Conservation (phyloP, 768 basidiomycete genomes). For the Lepiota subincarnata region DNA sequence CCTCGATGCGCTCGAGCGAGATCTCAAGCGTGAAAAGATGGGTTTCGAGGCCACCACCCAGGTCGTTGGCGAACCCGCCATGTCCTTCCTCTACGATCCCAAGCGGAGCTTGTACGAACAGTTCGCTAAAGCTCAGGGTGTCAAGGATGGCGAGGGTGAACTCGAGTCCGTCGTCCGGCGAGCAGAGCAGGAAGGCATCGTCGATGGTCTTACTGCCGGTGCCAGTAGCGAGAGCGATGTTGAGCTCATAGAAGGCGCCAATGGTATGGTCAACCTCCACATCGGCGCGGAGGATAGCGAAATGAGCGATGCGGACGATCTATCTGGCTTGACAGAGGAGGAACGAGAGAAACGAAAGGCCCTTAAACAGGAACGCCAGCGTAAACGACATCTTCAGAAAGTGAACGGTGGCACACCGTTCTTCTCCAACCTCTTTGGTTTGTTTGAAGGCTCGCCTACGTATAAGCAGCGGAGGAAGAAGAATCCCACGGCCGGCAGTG, state of each 20-base stretch:
- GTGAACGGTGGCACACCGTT: constrained; percentile 4
- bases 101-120: constrained; percentile 86
- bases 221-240: constrained; percentile 18
- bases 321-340: constrained; percentile 74
- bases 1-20: constrained; percentile 93
- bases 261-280: constrained; percentile 7
- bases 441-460: constrained; percentile 79
- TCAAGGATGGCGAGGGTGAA: constrained; percentile 37
- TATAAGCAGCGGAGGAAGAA: constrained; percentile 91
- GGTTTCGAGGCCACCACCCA: constrained; percentile 81
- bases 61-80: constrained; percentile 71
- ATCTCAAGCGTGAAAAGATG: constrained; percentile 93
- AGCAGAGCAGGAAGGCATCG: constrained; percentile 21
- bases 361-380: constrained; percentile 56
- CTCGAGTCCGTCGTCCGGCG: constrained; percentile 32
- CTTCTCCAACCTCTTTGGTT: constrained; percentile 42
- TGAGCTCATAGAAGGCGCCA: constrained; percentile 19
- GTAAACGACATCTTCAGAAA: constrained; percentile 17
- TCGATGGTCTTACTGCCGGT: constrained; percentile 11
- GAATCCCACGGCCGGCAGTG: constrained; percentile 34
- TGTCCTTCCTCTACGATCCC: constrained; percentile 85
- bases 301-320: constrained; percentile 19
- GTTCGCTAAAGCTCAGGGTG: constrained; percentile 52
- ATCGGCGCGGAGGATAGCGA: constrained; percentile 18
- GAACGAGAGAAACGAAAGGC: constrained; percentile 85